Conservation (phyloP, 805 yeast species). For the Cyberlindnera misumaiensis region DNA sequence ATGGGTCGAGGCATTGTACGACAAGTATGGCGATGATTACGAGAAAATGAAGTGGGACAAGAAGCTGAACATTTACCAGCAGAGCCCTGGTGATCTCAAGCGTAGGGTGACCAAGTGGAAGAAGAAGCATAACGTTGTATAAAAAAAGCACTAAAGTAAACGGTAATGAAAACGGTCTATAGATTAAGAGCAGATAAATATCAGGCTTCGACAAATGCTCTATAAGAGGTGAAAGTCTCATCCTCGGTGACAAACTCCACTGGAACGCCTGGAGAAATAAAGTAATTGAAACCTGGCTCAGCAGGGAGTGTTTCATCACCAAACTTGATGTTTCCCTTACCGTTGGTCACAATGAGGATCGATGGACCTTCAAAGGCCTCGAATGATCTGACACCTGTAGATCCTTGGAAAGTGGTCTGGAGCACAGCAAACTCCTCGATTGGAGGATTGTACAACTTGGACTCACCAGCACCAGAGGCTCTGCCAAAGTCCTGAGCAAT, state of each 20-base stretch:
- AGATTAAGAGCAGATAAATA: neutral
- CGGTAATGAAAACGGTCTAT: neutral
- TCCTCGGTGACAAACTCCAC: conserved; percentile 51
- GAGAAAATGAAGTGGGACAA: conserved; percentile 89
- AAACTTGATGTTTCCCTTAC: conserved; percentile 55
- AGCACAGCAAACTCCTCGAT: conserved; percentile 95
- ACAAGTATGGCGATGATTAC: conserved; percentile 83
- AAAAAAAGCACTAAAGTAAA: neutral
- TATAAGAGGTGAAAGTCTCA: conserved; percentile 65
- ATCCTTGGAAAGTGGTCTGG: conserved; percentile 57
- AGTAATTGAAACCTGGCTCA: conserved; percentile 73
- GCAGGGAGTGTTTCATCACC: conserved; percentile 38
- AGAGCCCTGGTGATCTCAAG: conserved; percentile 76
- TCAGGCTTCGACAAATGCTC: conserved; percentile 75
- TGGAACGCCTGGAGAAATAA: conserved; percentile 71
- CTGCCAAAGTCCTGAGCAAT: conserved; percentile 42
- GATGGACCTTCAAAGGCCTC: conserved; percentile 80
- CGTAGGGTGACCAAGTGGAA: conserved; percentile 70
- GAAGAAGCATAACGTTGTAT: conserved; percentile 29
- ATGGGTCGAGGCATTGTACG: conserved; percentile 59
- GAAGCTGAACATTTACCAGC: conserved; percentile 76
- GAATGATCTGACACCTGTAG: conserved; percentile 46
- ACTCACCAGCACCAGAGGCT: conserved; percentile 60
- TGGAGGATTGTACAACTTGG: conserved; percentile 85
- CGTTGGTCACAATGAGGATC: conserved; percentile 76